These are phyloP conservation scores for Phylloporus sp. DNA, from an alignment of 1,284 basidiomycete species.

Conservation along the genomic window DNA sequence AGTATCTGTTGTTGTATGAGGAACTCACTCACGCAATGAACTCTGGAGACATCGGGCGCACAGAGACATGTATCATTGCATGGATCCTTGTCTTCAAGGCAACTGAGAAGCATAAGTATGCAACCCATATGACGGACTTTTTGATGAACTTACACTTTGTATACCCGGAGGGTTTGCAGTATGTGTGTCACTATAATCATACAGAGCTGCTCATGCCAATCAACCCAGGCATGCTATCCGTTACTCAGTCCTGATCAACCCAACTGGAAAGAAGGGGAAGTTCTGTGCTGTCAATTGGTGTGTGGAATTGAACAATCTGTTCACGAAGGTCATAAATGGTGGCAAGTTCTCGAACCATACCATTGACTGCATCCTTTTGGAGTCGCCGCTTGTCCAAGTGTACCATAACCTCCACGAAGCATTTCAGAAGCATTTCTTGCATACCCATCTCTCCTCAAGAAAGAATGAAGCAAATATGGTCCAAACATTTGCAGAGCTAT, in stretches of 20 bases:
- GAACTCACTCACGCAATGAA: slow-evolving; percentile 3
- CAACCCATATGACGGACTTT: background rate
- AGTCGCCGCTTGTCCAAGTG: slow-evolving; percentile 1
- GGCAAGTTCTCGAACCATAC: background rate
- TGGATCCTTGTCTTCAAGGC: slow-evolving; percentile 5
- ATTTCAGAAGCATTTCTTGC: slow-evolving; percentile 1
- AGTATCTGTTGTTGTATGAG: slow-evolving; percentile 4
- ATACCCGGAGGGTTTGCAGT: slow-evolving; percentile 5
- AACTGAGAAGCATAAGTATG: slow-evolving; percentile 8
- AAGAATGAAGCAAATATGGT: background rate
- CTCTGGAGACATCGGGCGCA: background rate
- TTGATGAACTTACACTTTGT: slow-evolving; percentile 2
- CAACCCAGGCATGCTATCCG: background rate
- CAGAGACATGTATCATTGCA: slow-evolving; percentile 1
- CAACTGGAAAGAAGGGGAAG: background rate
- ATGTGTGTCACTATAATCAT: background rate
- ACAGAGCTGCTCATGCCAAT: background rate
- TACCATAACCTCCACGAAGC: background rate
- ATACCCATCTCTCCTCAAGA: background rate
- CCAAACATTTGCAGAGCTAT: background rate
- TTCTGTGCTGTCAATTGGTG: background rate
- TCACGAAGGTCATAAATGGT: slow-evolving; percentile 2
- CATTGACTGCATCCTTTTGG: background rate
- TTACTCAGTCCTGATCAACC: background rate
- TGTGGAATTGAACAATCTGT: slow-evolving; percentile 1